A percentile compares a stretch with the other conserved stretches of the same genome.
Evolutionary conservation across 768 basidiomycete genomes (phyloP).

Genomic region (Lactarius hengduanensis): DNA sequence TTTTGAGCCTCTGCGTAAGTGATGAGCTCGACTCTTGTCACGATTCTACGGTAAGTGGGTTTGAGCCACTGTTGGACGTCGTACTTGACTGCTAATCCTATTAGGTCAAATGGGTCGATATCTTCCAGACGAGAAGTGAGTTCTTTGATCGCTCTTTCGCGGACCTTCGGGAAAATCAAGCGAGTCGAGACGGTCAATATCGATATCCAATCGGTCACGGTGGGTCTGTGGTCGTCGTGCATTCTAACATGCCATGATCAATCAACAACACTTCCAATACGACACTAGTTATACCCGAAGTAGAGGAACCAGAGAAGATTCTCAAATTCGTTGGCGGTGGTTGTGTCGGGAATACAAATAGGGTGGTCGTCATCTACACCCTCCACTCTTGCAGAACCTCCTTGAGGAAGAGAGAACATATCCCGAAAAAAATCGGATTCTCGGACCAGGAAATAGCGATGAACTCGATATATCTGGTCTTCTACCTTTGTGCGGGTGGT

Average conservation of each 20-base stretch:
- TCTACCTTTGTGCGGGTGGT: constrained; percentile 22
- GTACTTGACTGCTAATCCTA: constrained; percentile 27
- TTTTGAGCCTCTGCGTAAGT: constrained; percentile 11
- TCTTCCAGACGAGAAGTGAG: constrained; percentile 7
- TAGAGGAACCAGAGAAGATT: constrained; percentile 29
- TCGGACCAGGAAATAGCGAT: constrained; percentile 26
- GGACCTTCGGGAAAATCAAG: constrained; percentile 22
- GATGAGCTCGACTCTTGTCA: constrained; percentile 9
- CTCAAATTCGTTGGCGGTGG: constrained; percentile 18
- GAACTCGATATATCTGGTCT: constrained; percentile 27
- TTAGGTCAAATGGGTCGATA: constrained; percentile 26
- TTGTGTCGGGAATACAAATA: constrained; percentile 23
- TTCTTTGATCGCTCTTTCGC: constrained; percentile 21
- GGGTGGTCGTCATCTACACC: constrained; percentile 30
- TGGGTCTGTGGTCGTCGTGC: constrained; percentile 7
- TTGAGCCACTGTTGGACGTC: constrained; percentile 30
- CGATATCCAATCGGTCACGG: constrained; percentile 28
- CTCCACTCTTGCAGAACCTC: constrained; percentile 22
- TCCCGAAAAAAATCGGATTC: constrained; percentile 28
- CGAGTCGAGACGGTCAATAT: constrained; percentile 27
- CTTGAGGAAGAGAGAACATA: constrained; percentile 27
- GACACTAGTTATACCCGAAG: constrained; percentile 20
- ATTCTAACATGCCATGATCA: constrained; percentile 15
- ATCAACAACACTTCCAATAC: not conserved
- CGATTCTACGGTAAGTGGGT: constrained; percentile 22